phyloP scores from a whole-genome alignment of 352 stramenopile species.

The Thraustochytrium striatum region DNA sequence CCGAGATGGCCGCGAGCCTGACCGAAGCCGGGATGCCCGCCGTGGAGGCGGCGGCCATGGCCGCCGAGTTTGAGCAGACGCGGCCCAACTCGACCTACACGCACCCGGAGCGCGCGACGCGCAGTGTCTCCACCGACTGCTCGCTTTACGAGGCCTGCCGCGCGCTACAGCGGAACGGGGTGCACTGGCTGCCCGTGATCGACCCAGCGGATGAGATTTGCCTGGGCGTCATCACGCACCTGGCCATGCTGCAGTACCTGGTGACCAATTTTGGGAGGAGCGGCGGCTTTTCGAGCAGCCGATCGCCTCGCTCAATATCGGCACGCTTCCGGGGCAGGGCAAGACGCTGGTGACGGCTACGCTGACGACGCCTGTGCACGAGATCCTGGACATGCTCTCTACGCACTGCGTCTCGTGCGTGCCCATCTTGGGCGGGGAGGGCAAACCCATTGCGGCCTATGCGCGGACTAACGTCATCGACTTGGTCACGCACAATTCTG shows the following conservation, averaged over 20 bases:
- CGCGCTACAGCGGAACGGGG: not conserved
- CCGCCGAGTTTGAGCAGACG: not conserved
- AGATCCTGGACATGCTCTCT: constrained; percentile 19
- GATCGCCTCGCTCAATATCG: constrained; percentile 74
- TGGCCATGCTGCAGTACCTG: constrained; percentile 72
- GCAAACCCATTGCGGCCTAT: constrained; percentile 42
- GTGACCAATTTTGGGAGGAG: constrained; percentile 77
- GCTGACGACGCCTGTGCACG: constrained; percentile 17
- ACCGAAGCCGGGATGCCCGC: constrained; percentile 34
- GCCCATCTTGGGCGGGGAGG: constrained; percentile 4
- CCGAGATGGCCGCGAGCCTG: not conserved
- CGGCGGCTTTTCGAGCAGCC: constrained; percentile 78
- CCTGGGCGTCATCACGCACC: constrained; percentile 32
- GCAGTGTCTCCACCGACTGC: constrained; percentile 1
- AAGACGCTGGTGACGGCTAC: not conserved
- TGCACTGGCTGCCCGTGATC: constrained; percentile 30
- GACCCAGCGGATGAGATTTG: constrained; percentile 13
- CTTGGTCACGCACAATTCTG: constrained; percentile 38
- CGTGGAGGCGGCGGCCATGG: constrained; percentile 17
- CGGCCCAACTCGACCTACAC: not conserved
- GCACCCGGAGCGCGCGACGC: not conserved
- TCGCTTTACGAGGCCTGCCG: constrained; percentile 23
- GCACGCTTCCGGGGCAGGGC: constrained; percentile 61
- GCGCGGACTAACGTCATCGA: constrained; percentile 43
- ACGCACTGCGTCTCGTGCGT: not conserved